Base-by-base conservation (phyloP, 805 yeast species). In the Lipomyces kockii region DNA sequence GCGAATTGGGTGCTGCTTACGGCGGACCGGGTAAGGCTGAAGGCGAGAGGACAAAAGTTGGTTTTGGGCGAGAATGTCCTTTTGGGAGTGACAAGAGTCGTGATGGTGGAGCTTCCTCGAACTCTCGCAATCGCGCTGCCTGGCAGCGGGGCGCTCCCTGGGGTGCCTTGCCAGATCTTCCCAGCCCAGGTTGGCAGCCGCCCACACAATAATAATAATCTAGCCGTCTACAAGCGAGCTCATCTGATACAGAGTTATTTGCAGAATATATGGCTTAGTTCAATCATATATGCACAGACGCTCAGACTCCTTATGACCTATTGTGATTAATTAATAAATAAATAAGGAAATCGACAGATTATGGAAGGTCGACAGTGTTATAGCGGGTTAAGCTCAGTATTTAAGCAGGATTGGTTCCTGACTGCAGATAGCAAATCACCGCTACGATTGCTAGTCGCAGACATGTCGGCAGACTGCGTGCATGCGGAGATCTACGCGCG, bases 401-500 rank as follows among this genome's bases (percentile, higher is more conserved):
- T 37, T 37, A 37, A 5, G 1, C 2, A 37, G 14, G 39, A 14
- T 14, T 12, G 17, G 4, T 12, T 29, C 7, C 22, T 43, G 49
- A 43, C 49, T 43, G 49, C 22, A 43, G 22, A 43, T 43, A 43
- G 49, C 22, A 5, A 6, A 11, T 9, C 20, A 3, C 49, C 49
- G 49, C 49, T 14, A 9, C 4, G 7, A 17, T n/a, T 5, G 49
- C 49, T 43, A 43, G 22, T 17, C 20, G 49, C 49, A 43, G 49
- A n/a, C 49, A 22, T 8, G 27, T 52, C 55, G 55, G 55, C 32
- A 6, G 32, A 11, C 55, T 14, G 34, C 55, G 55, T 14, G n/a
- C 55, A 34, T 52, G 32, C 32, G n/a, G 55, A 27, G 55, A 52
- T 52, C 9, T 52, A 27, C 55, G 55, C 55, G 32, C 55, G 55